Conservation (phyloP, 306 rosid genomes). For the Quercus aquifolioides region DNA sequence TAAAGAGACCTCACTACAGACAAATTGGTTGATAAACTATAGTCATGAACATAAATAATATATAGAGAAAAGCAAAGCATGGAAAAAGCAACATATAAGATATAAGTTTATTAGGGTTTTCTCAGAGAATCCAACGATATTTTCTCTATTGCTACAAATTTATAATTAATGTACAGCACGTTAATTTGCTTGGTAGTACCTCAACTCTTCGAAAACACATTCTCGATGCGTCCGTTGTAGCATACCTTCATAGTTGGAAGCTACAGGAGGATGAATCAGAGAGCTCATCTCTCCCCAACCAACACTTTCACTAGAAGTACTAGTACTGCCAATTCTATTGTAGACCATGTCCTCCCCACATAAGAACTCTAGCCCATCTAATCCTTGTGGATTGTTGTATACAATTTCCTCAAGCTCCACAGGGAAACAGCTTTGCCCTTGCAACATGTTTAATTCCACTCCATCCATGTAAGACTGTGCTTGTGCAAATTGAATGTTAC, state of each 20-base stretch:
- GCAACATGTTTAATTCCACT: conserved; percentile 21
- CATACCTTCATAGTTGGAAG: conserved; percentile 31
- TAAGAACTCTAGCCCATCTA: conserved; percentile 54
- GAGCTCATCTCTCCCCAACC: conserved; percentile 49
- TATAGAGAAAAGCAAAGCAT: neutral
- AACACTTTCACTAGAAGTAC: conserved; percentile 14
- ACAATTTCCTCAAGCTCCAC: conserved; percentile 36
- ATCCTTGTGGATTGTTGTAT: conserved; percentile 28
- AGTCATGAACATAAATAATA: neutral
- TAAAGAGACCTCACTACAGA: conserved; percentile 1
- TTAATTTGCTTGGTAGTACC: conserved; percentile 29
- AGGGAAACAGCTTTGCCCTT: conserved; percentile 37
- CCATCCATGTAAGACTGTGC: conserved; percentile 15
- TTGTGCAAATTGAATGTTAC: conserved; percentile 25
- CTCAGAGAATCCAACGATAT: conserved; percentile 12
- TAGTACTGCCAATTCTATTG: conserved; percentile 22
- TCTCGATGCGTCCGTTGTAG: conserved; percentile 22
- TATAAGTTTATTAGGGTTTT: conserved; percentile 13
- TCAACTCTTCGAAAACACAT: conserved; percentile 37
- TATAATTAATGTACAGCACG: conserved; percentile 19
- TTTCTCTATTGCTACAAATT: conserved; percentile 8
- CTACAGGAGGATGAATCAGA: conserved; percentile 35
- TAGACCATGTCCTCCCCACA: conserved; percentile 37
- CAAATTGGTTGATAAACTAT: conserved; percentile 13
- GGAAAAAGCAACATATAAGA: neutral